These are phyloP conservation scores for Coemansia sp. DNA, from an alignment of 192 early-diverging fungal genomes.

Conservation along the genomic window DNA sequence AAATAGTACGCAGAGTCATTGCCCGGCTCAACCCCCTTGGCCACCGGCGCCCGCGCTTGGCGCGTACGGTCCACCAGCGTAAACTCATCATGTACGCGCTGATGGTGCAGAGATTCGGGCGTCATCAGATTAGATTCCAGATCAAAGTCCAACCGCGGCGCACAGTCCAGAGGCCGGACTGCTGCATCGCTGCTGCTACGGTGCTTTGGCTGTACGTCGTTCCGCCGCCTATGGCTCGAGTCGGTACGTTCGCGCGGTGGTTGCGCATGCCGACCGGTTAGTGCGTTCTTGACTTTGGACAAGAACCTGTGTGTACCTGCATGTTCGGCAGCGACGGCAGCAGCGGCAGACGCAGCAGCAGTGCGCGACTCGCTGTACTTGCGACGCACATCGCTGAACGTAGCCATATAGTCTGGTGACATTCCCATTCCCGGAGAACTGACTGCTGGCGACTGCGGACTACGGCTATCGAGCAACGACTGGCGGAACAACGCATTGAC, in stretches of 20 bases:
- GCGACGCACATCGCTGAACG: constrained; percentile 37
- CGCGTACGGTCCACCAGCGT: constrained; percentile 11
- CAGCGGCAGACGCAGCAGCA: constrained; percentile 7
- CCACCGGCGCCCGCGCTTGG: not conserved
- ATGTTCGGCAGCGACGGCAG: constrained; percentile 10
- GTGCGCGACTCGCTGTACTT: constrained; percentile 23
- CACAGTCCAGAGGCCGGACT: not conserved
- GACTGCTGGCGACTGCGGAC: constrained; percentile 9
- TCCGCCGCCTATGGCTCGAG: not conserved
- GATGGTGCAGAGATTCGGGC: constrained; percentile 36
- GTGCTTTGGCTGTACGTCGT: not conserved
- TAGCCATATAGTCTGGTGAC: constrained; percentile 41
- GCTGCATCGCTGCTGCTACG: constrained; percentile 10
- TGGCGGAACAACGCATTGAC: constrained; percentile 35
- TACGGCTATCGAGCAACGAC: constrained; percentile 16
- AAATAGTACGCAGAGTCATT: constrained; percentile 44
- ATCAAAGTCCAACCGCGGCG: constrained; percentile 41
- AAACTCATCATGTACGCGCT: constrained; percentile 13
- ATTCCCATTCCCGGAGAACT: not conserved
- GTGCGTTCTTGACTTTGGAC: constrained; percentile 39
- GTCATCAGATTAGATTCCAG: constrained; percentile 40
- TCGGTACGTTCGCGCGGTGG: not conserved
- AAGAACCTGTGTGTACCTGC: constrained; percentile 40
- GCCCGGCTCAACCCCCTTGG: constrained; percentile 3
- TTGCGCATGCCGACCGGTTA: constrained; percentile 20